Percentiles rank a stretch among this genome's conserved stretches.
phyloP scores from a whole-genome alignment of 495 filamentous ascomycete genomes.

The Penicillium daleae region DNA sequence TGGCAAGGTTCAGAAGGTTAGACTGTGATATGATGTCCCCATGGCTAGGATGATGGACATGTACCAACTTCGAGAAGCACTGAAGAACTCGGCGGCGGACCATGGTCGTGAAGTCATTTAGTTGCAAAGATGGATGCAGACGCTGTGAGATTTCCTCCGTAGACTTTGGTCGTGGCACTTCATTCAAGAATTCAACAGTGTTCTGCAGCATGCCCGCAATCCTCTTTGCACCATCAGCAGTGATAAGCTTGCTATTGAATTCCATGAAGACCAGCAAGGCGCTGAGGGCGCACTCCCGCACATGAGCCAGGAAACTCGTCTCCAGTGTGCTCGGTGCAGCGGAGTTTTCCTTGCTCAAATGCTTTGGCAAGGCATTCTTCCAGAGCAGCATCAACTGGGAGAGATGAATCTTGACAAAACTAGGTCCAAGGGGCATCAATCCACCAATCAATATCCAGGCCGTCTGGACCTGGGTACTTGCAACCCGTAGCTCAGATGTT shows the following conservation, averaged over 20 bases:
- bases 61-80: conserved; percentile 89
- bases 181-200: conserved; percentile 83
- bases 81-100: conserved; percentile 90
- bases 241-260: conserved; percentile 90
- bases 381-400: conserved; percentile 94
- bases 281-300: conserved; percentile 92
- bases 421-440: conserved; percentile 93
- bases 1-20: conserved; percentile 88
- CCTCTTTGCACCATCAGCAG: conserved; percentile 90
- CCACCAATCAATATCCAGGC: conserved; percentile 98
- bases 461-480: conserved; percentile 93
- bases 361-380: conserved; percentile 96
- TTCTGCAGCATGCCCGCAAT: conserved; percentile 95
- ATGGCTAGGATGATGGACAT: conserved; percentile 77
- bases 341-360: conserved; percentile 87
- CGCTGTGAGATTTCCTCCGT: conserved; percentile 86
- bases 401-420: conserved; percentile 98
- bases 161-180: conserved; percentile 79
- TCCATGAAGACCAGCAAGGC: conserved; percentile 91
- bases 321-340: conserved; percentile 80
- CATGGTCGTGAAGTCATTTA: conserved; percentile 93
- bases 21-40: conserved; percentile 87
- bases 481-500: conserved; percentile 86
- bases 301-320: conserved; percentile 89
- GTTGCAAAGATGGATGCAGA: conserved; percentile 82